Conservation (phyloP, 2,329 filamentous ascomycete species). For the Calonectria pteridis region DNA sequence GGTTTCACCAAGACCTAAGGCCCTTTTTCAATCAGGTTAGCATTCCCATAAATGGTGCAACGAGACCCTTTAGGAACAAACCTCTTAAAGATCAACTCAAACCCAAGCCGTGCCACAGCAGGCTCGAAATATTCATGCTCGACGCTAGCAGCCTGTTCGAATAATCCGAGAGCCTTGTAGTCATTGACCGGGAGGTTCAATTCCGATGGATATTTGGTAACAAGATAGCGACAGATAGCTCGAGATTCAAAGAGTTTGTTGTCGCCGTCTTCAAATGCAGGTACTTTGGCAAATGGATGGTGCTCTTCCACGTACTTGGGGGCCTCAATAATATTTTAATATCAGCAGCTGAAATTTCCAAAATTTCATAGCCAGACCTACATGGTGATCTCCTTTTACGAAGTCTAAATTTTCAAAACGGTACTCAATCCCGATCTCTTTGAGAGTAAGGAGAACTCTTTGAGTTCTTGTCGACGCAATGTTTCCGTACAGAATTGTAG, state of each 20-base stretch:
- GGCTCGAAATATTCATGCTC: constrained; percentile 1
- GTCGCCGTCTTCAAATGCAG: neutral
- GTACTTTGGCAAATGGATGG: constrained; percentile 5
- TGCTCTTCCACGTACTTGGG: neutral
- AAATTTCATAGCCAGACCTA: neutral
- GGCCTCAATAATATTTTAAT: neutral
- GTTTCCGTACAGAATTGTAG: constrained; percentile 1
- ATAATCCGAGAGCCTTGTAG: neutral
- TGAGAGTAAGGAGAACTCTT: neutral
- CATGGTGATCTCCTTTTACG: neutral
- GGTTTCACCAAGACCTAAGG: neutral
- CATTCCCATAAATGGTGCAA: too few relatives aligned
- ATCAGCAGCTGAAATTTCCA: neutral
- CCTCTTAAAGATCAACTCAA: constrained; percentile 9
- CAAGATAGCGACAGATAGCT: constrained; percentile 1
- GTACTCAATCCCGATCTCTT: neutral
- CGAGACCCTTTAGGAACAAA: neutral
- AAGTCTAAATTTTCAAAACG: neutral
- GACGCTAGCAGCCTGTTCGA: constrained; percentile 6
- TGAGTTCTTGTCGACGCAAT: neutral
- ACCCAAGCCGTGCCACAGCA: neutral
- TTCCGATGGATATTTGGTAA: neutral
- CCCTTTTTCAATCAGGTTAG: neutral
- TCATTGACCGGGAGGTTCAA: neutral
- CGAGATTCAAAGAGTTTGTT: neutral